Percentiles rank a stretch among this genome's conserved stretches.
phyloP scores from a whole-genome alignment of 78 protist genomes.

The Dictyostelium brefeldianum region DNA sequence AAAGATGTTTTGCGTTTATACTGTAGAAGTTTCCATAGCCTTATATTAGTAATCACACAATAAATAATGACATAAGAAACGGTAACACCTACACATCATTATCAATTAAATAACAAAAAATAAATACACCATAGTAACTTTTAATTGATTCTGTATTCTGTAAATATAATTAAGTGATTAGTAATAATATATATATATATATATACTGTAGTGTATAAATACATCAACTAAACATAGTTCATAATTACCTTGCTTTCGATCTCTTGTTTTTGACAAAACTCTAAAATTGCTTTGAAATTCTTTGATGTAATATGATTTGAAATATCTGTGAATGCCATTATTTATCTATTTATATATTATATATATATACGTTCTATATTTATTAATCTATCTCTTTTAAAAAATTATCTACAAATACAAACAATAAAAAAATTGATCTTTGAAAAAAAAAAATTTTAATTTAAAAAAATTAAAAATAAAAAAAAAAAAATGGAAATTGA shows the following conservation, averaged over 20 bases:
- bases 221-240: not conserved
- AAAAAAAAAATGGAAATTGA: not conserved
- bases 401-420: not conserved
- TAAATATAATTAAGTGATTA: too few species aligned
- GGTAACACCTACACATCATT: slow-evolving; percentile 67
- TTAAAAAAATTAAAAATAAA: not conserved
- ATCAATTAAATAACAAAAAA: slow-evolving; percentile 16
- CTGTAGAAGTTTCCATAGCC: too few species aligned
- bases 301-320: not conserved
- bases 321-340: slow-evolving; percentile 9
- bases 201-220: too few species aligned
- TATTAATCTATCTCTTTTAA: not conserved
- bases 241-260: not conserved
- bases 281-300: slow-evolving; percentile 1
- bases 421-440: not conserved
- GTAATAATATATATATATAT: too few species aligned
- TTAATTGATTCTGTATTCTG: slow-evolving; percentile 1
- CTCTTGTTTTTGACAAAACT: slow-evolving; percentile 4
- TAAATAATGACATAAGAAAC: too few species aligned
- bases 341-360: not conserved
- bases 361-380: not conserved
- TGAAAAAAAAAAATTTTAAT: not conserved
- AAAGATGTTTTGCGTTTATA: slow-evolving; percentile 29
- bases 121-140: slow-evolving; percentile 29
- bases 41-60: too few species aligned